Percentiles rank a stretch among this genome's conserved stretches.
Evolutionary conservation across 306 rosid species (phyloP).

Genomic region (Senna siamea): DNA sequence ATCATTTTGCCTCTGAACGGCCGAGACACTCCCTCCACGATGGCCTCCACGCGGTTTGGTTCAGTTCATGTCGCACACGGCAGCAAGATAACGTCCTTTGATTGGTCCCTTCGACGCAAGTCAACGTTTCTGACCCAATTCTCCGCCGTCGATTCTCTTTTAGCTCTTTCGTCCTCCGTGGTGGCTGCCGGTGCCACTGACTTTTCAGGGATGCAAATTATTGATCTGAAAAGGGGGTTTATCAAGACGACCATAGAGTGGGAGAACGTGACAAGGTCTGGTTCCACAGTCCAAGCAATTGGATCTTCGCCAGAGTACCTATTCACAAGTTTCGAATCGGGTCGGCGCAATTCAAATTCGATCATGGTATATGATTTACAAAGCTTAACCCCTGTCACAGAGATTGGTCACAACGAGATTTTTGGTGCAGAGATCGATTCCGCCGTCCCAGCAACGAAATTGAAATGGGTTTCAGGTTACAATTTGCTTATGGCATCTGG

Average conservation of each 20-base stretch:
- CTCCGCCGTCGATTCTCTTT: conserved; percentile 85
- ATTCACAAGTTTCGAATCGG: conserved; percentile 85
- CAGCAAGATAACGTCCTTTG: conserved; percentile 85
- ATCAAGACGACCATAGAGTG: conserved; percentile 63
- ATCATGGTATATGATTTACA: conserved; percentile 77
- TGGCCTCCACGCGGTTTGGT: conserved; percentile 70
- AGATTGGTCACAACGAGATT: conserved; percentile 76
- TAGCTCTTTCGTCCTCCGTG: conserved; percentile 62
- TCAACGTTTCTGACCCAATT: conserved; percentile 78
- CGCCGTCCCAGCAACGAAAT: conserved; percentile 82
- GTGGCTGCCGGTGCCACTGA: conserved; percentile 95
- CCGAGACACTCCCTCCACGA: conserved; percentile 73
- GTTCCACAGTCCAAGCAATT: conserved; percentile 89
- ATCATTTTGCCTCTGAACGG: conserved; percentile 66
- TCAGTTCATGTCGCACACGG: conserved; percentile 89
- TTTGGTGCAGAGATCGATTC: conserved; percentile 83
- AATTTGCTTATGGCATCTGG: conserved; percentile 84
- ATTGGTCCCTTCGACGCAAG: conserved; percentile 86
- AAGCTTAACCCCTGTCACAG: conserved; percentile 48
- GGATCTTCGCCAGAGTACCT: conserved; percentile 66
- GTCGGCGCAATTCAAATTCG: conserved; percentile 79
- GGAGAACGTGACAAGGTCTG: conserved; percentile 85
- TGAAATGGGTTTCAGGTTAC: conserved; percentile 68
- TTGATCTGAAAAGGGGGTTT: conserved; percentile 61
- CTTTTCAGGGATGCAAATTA: conserved; percentile 82